Base-by-base conservation (phyloP, 179 eudicot genomes). In the Silene coronaria region DNA sequence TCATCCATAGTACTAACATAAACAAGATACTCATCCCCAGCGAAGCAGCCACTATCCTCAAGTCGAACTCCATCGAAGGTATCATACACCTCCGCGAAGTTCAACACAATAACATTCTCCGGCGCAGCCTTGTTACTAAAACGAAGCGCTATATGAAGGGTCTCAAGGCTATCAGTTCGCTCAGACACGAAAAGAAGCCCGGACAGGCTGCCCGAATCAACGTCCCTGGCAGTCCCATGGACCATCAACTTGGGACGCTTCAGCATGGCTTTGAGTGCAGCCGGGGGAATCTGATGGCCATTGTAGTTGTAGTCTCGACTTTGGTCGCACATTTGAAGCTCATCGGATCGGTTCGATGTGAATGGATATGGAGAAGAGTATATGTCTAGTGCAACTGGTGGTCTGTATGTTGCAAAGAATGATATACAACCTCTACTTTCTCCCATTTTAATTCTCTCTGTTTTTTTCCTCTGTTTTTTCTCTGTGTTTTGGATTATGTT, bases 151-250 rank as follows among this genome's bases (percentile, higher is more conserved):
- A 75, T 5, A 1, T 66, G 78, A 51, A 75, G 78, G 0, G 78
- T 75, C 27, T 75, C 78, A 10, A 75, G 78, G 30, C 72, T 30
- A 0, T 66, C 13, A 3, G 21, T 11, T 32, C 78, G 13, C 14
- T 75, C 78, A 9, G 78, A 75, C 8, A 75, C 78, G 22, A 75
- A 75, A 2, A 75, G 0, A 13, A 66, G 9, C 9, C 78, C 78
- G 3, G 57, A 6, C 0, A 75, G 22, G 7, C 42, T 19, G 3
- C 78, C 78, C 22, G 23, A 28, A 32, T 51, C 72, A 5, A 75
- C 78, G 24, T 66, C 77, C 2, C 7, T 21, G 1, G 19, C 60
- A 0, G 32, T 46, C 0, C 63, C 75, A 8, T 53, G 13, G 13
- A 3, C 7, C 3, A 67, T 57, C 22, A 55, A 13, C 8, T 6